Conservation (phyloP, 805 yeast species). For the Candida nanaspora region DNA sequence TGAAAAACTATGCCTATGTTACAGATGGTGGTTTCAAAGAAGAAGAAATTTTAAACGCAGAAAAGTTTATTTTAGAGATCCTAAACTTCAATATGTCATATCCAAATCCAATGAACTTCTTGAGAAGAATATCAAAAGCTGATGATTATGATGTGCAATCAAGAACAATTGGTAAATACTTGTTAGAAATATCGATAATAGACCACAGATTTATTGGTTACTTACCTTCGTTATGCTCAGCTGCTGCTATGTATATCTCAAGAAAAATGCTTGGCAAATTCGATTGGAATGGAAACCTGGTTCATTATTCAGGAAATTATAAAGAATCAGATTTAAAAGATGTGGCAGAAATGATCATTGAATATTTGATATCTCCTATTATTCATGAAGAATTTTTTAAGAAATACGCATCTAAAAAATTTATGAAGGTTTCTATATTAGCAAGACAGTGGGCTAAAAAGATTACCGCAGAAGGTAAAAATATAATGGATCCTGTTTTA, state of each 20-base stretch:
- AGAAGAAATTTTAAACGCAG: constrained; percentile 78
- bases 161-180: constrained; percentile 78
- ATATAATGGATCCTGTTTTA: constrained; percentile 29
- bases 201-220: constrained; percentile 69
- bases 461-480: constrained; percentile 38
- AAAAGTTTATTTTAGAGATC: constrained; percentile 65
- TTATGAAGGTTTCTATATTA: constrained; percentile 75
- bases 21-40: constrained; percentile 82
- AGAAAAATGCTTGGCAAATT: constrained; percentile 58
- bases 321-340: constrained; percentile 65
- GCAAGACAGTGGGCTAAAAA: constrained; percentile 82
- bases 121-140: constrained; percentile 83
- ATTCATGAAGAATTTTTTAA: constrained; percentile 89
- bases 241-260: constrained; percentile 81
- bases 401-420: constrained; percentile 85
- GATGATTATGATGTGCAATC: constrained; percentile 82
- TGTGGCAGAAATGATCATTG: constrained; percentile 66
- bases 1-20: constrained; percentile 77
- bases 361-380: constrained; percentile 72
- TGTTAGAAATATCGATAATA: constrained; percentile 69
- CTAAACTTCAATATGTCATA: constrained; percentile 70
- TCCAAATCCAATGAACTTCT: constrained; percentile 86
- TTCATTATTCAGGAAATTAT: constrained; percentile 90
- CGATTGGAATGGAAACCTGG: constrained; percentile 80
- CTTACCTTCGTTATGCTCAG: constrained; percentile 75